phyloP scores from a whole-genome alignment of 345 rosid genomes.

The Citrus maxima region DNA sequence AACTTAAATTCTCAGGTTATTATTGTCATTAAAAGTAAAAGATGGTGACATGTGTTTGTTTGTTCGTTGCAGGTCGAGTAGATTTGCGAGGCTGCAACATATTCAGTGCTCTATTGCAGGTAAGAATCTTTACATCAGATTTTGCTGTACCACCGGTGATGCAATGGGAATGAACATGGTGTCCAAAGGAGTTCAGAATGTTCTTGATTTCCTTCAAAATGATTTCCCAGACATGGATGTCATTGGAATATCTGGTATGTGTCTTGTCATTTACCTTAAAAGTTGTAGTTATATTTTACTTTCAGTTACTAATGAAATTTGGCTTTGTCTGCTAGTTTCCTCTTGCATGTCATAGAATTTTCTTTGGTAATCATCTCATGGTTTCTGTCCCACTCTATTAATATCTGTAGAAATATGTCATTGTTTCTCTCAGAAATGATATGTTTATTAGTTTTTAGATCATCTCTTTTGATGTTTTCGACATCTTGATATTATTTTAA shows the following conservation, averaged over 20 bases:
- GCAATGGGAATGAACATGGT: conserved; percentile 99
- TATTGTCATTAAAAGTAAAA: background rate
- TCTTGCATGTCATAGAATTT: background rate
- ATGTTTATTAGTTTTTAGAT: background rate
- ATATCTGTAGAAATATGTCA: background rate
- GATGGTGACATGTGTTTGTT: too few relatives aligned
- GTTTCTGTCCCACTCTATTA: background rate
- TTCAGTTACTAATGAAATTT: background rate
- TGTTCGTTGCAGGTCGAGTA: conserved; percentile 59
- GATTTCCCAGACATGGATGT: conserved; percentile 92
- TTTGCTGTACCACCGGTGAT: conserved; percentile 80
- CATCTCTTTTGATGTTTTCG: background rate
- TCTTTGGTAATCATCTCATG: background rate
- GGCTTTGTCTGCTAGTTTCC: background rate
- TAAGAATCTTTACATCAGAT: conserved; percentile 77
- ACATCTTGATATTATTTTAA: background rate
- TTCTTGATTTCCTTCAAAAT: conserved; percentile 63
- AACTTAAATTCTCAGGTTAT: background rate
- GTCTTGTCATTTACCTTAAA: background rate
- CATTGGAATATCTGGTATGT: conserved; percentile 70
- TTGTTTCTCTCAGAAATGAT: background rate
- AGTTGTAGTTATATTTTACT: background rate
- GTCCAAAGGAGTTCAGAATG: conserved; percentile 91
- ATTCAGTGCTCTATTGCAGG: conserved; percentile 69
- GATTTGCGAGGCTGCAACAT: conserved; percentile 67